Conservation (phyloP, 331 rosid genomes). For the Acacia pycnantha region DNA sequence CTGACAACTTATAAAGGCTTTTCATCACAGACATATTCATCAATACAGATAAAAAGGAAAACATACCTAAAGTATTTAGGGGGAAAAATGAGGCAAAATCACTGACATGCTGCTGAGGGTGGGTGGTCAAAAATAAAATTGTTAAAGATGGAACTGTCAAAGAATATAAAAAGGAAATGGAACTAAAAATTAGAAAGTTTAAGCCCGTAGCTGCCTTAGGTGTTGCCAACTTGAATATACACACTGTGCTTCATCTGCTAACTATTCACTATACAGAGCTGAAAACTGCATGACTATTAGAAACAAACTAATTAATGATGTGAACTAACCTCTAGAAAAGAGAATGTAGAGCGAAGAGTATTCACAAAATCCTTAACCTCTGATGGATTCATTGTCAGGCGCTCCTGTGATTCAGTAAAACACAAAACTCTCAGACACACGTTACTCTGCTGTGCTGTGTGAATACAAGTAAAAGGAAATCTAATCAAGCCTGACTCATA, state of each 20-base stretch:
- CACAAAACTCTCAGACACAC: constrained; percentile 3
- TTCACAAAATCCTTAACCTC: constrained; percentile 64
- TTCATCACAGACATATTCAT: constrained; percentile 5
- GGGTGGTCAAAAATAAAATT: not conserved
- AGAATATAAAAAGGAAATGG: constrained; percentile 13
- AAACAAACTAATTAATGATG: constrained; percentile 19
- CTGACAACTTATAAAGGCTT: constrained; percentile 1
- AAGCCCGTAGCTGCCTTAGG: not conserved
- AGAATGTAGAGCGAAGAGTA: constrained; percentile 68
- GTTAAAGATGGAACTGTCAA: not conserved
- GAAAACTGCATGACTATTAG: constrained; percentile 14
- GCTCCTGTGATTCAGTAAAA: constrained; percentile 67
- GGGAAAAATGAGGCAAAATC: not conserved
- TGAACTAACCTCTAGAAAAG: constrained; percentile 63
- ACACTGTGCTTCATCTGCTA: constrained; percentile 4
- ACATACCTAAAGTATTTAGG: not conserved
- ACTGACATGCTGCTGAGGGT: not conserved
- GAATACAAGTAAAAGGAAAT: constrained; percentile 1
- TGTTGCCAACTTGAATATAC: not conserved
- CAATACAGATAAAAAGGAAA: not conserved
- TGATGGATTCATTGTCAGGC: constrained; percentile 53
- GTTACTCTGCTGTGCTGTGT: not conserved
- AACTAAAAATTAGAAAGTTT: constrained; percentile 11
- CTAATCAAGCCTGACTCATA: not conserved
- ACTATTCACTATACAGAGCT: constrained; percentile 12